Percentiles rank a stretch among this genome's conserved stretches.
Evolutionary conservation across 2,329 filamentous ascomycete species (phyloP).

Genomic region (Aspergillus tamarii): DNA sequence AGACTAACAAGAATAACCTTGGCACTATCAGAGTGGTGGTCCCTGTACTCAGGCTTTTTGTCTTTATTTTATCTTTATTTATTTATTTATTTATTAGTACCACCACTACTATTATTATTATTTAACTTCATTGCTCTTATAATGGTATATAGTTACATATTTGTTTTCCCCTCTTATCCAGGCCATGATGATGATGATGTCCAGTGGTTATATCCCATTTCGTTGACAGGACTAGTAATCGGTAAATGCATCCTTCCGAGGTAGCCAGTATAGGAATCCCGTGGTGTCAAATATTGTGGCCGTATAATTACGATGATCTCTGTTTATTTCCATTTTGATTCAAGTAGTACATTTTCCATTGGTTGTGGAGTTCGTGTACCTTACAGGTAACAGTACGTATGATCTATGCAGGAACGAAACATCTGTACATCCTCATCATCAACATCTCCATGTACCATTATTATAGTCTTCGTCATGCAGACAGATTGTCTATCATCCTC

Average conservation of each 20-base stretch:
- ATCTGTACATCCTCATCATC: not conserved
- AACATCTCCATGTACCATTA: not conserved
- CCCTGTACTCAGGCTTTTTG: not conserved
- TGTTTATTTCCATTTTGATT: not conserved
- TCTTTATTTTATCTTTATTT: not conserved
- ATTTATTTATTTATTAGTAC: too few species aligned
- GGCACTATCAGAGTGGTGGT: not conserved
- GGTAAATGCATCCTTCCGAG: not conserved
- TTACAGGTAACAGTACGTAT: constrained; percentile 8
- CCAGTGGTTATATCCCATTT: not conserved
- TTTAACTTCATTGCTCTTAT: too few species aligned
- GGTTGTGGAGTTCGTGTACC: not conserved
- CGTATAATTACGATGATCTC: not conserved
- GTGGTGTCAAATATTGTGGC: not conserved
- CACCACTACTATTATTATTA: too few species aligned
- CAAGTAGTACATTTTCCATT: not conserved
- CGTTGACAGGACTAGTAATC: not conserved
- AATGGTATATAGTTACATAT: not conserved
- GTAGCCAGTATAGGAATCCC: not conserved
- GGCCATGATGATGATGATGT: not conserved
- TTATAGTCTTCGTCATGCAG: not conserved
- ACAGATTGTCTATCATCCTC: not conserved
- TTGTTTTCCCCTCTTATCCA: not conserved
- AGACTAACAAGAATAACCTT: not conserved
- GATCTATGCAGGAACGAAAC: constrained; percentile 6